These are phyloP conservation scores for Juncus effusus DNA, from an alignment of 176 grass and related monocot species.

Conservation along the genomic window DNA sequence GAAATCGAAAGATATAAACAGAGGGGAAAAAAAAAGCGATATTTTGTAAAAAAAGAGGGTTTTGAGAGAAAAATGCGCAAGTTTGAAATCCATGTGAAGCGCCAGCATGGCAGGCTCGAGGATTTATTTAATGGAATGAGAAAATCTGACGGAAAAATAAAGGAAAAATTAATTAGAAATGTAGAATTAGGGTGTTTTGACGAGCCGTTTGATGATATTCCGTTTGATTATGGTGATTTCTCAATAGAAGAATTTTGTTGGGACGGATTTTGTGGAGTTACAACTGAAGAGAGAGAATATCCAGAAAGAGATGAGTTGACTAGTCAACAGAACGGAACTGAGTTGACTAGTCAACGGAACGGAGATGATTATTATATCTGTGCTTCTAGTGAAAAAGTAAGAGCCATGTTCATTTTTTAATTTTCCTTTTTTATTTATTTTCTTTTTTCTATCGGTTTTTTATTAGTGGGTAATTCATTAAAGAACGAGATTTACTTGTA, in stretches of 20 bases:
- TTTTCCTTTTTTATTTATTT: too few relatives aligned
- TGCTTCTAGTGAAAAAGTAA: too few relatives aligned
- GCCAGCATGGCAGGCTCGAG: slow-evolving; percentile 50
- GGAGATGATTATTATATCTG: too few relatives aligned
- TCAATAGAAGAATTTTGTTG: slow-evolving; percentile 54
- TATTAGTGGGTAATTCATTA: too few relatives aligned
- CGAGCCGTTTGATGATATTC: slow-evolving; percentile 55
- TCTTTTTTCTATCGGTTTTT: too few relatives aligned
- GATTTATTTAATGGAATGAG: slow-evolving; percentile 41
- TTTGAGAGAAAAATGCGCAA: slow-evolving; percentile 25
- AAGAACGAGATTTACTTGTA: too few relatives aligned
- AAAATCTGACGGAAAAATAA: slow-evolving; percentile 54
- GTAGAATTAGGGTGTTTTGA: slow-evolving; percentile 53
- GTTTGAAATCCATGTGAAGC: slow-evolving; percentile 54
- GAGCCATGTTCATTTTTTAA: too few relatives aligned
- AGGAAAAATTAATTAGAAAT: slow-evolving; percentile 43
- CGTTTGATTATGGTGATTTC: slow-evolving; percentile 62
- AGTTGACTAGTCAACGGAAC: too few relatives aligned
- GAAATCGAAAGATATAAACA: slow-evolving; percentile 44
- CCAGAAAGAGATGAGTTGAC: too few relatives aligned
- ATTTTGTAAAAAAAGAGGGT: slow-evolving; percentile 34
- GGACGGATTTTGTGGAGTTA: slow-evolving; percentile 19
- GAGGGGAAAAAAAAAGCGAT: slow-evolving; percentile 17
- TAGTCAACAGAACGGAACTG: too few relatives aligned
- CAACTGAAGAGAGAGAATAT: background rate